Evolutionary conservation across 345 rosid species (phyloP).

Genomic region (thale cress (Arabidopsis thaliana)): TAIR10.1 NC_003076.8:20479501-20480000

Average conservation of each 20-base stretch:
- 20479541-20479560: neutral
- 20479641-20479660: neutral
- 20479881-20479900: neutral
- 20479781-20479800: neutral
- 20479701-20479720: neutral
- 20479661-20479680: neutral
- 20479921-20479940: neutral
- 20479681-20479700: neutral
- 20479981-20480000: neutral
- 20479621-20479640: neutral
- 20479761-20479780: neutral
- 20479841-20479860: neutral
- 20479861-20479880: neutral
- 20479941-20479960: neutral
- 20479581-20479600: neutral
- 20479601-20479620: neutral
- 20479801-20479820: neutral
- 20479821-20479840: neutral
- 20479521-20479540: too few relatives aligned
- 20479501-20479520: too few relatives aligned
- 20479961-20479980: neutral
- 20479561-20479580: neutral
- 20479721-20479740: neutral
- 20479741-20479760: neutral
- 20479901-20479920: neutral